Evolutionary conservation across 2,329 filamentous ascomycete species (phyloP), one percentile per base, ranked within the genome.

Genomic region (Cordyceps tenuipes): DNA sequence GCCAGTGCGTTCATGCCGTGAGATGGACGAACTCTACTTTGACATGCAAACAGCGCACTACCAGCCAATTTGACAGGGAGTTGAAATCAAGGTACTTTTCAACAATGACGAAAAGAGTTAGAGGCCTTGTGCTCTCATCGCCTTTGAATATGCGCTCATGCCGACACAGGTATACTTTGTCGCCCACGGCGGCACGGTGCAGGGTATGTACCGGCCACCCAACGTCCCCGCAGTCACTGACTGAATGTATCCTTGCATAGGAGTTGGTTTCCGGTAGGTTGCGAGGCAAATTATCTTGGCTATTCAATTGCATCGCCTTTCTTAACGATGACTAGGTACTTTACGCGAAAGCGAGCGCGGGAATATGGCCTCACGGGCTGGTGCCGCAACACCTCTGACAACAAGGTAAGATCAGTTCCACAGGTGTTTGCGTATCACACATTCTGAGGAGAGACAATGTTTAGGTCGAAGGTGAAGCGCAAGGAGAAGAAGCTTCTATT

Each of bases 381-480:
- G 84, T 84, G 84, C 59, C 75, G 79, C 41, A 87, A 87, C 67
- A 83, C 81, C 0, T 66, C 75, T 1, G 76, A 82, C 61, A 78
- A 80, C 63, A 84, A 83, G 73, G 83, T 80, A 47, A 31, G n/a
- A 4, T 4, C 12, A 13, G 34, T 13, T 17, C 10, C 19, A 41
- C 39, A 41, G 5, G 0, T 4, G 26, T 12, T 5, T 8, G 1
- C 9, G 5, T 56, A 65, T 67, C 63, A 31, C 26, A 29, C 36
- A 13, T 29, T 29, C 49, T 49, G 12, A 57, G 3, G 21, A 31
- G 13, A n/a, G 21, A 8, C 17, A 19, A 19, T 7, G 9, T 19
- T 54, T 50, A 96, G 90, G 92, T 97, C 51, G 85, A 90, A 69
- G 93, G 93, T 29, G 92, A 97, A 75, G 91, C 87, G 5, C 93